phyloP scores from a whole-genome alignment of 768 basidiomycete genomes.

The Lactarius vividus region DNA sequence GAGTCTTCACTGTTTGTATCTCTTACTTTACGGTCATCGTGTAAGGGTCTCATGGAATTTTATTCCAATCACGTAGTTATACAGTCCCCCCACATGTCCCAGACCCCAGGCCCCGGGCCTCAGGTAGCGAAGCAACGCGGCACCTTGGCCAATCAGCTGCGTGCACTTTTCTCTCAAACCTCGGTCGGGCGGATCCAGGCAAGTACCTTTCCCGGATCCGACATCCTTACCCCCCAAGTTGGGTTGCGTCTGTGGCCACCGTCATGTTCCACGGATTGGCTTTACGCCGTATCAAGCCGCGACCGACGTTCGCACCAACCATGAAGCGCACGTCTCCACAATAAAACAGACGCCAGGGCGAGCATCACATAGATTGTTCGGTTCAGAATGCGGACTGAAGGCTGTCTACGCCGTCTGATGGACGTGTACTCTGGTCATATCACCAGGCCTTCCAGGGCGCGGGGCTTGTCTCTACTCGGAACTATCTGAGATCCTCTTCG shows the following conservation, averaged over 20 bases:
- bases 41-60: constrained; percentile 1
- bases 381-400: not conserved
- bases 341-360: constrained; percentile 2
- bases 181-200: not conserved
- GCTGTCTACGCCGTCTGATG: constrained; percentile 18
- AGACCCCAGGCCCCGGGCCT: not conserved
- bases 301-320: not conserved
- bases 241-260: not conserved
- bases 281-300: not conserved
- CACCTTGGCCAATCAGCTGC: not conserved
- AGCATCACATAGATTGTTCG: not conserved
- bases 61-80: not conserved
- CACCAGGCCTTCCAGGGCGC: not conserved
- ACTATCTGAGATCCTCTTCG: not conserved
- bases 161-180: not conserved
- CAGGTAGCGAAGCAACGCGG: not conserved
- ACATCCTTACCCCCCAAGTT: not conserved
- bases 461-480: not conserved
- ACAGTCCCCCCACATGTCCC: not conserved
- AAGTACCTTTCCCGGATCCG: not conserved
- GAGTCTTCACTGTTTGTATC: not conserved
- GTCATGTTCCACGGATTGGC: not conserved
- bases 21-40: not conserved
- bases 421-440: not conserved
- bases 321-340: not conserved